Evolutionary conservation across 1,139 yeast genomes (phyloP), one percentile per base, ranked within the genome.

Genomic region (Yamadazyma sp.): DNA sequence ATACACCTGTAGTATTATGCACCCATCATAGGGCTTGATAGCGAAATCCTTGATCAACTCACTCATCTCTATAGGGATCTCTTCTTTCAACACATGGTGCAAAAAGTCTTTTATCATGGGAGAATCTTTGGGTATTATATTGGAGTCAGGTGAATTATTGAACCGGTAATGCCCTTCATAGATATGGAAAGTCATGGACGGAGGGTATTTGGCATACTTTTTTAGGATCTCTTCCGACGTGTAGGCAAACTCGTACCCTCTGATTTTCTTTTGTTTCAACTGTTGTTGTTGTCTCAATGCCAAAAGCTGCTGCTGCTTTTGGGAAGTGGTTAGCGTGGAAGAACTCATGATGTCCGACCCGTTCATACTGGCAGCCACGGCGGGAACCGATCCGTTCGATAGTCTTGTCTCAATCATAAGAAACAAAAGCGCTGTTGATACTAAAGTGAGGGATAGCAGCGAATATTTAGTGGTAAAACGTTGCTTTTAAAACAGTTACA

Each of bases 1-100:
- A 47, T 77, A 78, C 13, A 92, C 84, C 53, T 87, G 88, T 37
- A 92, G 61, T 14, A 92, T 86, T 30, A 90, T 67, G 55, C 95
- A 87, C 0, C 97, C 97, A 58, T 90, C 97, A 57, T 87, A 90
- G 37, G 87, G 76, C 42, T 80, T 77, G 22, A 90, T 78, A 12
- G 90, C 83, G 33, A 92, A 86, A 57, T 90, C 97, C 52, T 87
- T 80, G 40, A 90, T 72, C 14, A 90, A 86, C 61, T 90, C 97
- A 51, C 90, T 80, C 57, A 92, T 81, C 14, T 94, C 90, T 31
- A 88, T 85, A 1, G 97, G 97, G 12, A 92, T 87, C 52, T 82
- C 82, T 40, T 90, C 95, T 42, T 78, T 67, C 13, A 90, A 81
- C 8, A 90, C 86, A 56, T 82, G 86, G 46, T 82, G 82, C 45